phyloP scores from a whole-genome alignment of 225 moss, liverwort and hornwort genomes.

The Pseudisothecium myosuroides region DNA sequence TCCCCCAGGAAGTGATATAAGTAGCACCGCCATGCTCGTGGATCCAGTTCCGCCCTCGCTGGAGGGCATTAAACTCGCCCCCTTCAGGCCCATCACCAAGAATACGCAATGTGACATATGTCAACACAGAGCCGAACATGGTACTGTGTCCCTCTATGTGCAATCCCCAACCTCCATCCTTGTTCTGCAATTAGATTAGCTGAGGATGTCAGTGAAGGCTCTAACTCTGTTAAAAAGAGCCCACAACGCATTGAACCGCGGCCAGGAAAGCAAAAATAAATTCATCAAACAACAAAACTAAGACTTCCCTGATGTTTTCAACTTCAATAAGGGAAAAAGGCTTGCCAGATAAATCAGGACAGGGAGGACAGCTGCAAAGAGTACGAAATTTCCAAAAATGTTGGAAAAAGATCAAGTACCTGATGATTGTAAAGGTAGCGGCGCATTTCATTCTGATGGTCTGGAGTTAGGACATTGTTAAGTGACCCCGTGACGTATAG shows the following conservation, averaged over 20 bases:
- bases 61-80: conserved; percentile 46
- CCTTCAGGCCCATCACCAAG: conserved; percentile 67
- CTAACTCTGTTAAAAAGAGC: neutral
- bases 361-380: neutral
- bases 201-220: neutral
- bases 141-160: conserved; percentile 97
- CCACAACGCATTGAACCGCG: neutral
- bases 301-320: neutral
- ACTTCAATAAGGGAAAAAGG: neutral
- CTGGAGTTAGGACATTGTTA: conserved; percentile 47
- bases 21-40: conserved; percentile 85
- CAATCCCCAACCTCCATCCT: conserved; percentile 98
- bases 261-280: neutral
- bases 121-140: conserved; percentile 89
- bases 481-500: conserved; percentile 75
- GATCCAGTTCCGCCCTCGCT: conserved; percentile 82
- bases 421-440: conserved; percentile 96
- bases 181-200: conserved; percentile 46
- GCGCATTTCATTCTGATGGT: conserved; percentile 70
- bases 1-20: conserved; percentile 91
- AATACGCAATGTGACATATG: conserved; percentile 68
- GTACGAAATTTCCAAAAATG: neutral
- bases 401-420: conserved; percentile 16
- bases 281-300: neutral
- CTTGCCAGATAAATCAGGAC: neutral